Base-by-base conservation (phyloP, 2,329 filamentous ascomycete species). In the Colletotrichum trifolii region DNA sequence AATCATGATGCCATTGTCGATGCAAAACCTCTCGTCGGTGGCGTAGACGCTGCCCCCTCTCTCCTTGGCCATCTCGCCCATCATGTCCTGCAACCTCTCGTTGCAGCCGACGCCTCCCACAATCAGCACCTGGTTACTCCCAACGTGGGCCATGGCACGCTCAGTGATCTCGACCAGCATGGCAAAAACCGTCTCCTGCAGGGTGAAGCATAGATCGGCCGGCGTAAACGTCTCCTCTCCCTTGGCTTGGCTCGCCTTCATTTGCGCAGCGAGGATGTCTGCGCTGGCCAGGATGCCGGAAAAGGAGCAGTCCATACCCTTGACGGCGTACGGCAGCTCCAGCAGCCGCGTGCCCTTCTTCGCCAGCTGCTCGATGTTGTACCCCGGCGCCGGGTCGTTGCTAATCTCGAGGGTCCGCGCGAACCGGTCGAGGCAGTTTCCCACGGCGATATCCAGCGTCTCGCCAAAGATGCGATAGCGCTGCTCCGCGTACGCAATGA, bases 1-100 rank as follows among this genome's bases (percentile, higher is more conserved):
- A 81, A 99, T 99, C 96, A 99, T 99, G 75, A 99, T 98, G 53
- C 96, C 96, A 73, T 99, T 99, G 78, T 99, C 96, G 71, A 99
- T 99, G 76, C 96, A 99, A 77, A 97, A 99, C 49, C 96, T 85
- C 82, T 99, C 96, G 76, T 99, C 96, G 0, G 95, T 98, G 33
- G 96, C 94, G 79, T 92, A 97, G 4, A 98, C 93, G 72, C 89
- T 94, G 4, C 96, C 96, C 57, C 94, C 93, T 42, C 96, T 83
- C 76, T 97, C 94, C 48, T 83, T 83, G 13, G 94, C 95, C 96
- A 99, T 99, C 50, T 91, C 83, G 13, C 93, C 94, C 96, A 99
- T 99, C 96, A 99, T 99, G 73, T 97, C 89, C 81, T 99, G 96
- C 70, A 99, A 76, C 4, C 96, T 87, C 81, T 97, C 91, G 76